Base-by-base conservation (phyloP, 768 basidiomycete species). In the Paxillus rubicundulus region DNA sequence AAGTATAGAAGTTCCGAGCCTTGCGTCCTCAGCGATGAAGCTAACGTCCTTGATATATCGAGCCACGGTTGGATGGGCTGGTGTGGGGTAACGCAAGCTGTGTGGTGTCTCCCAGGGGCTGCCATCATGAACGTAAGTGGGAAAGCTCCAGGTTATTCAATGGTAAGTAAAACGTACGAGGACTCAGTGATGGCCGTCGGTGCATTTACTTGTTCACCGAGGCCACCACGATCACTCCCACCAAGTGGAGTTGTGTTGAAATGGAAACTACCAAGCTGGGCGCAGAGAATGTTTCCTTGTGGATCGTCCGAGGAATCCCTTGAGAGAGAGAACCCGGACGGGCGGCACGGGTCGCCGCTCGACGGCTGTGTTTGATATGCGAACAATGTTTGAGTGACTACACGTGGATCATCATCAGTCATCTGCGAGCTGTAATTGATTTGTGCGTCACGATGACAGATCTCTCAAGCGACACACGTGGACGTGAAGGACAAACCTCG, bases 401-500 rank as follows among this genome's bases (percentile, higher is more conserved):
- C 65, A 49, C 65, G 66, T 63, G 65, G 52, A 40, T 50, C 45
- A 63, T 50, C 45, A 63, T 60, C 63, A 37, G 47, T 56, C 52
- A 52, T 41, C 20, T 51, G 45, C 38, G 49, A 6, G 49, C 66
- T 63, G 55, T 32, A 57, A 64, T 61, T 61, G 46, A 45, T 52
- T 56, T 44, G 49, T 43, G 53, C 54, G 52, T 51, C 40, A 47
- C 53, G 36, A 54, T 55, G 45, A 53, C 55, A 42, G 32, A 45
- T 50, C 38, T 27, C 14, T 32, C 42, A 44, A 28, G 24, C 24
- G 24, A 18, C 8, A 62, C 64, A 67, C 62, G 64, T 62, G 65
- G 52, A 34, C 56, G 55, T 40, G 55, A 67, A 48, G 60, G 57
- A 67, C 66, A 59, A 56, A 67, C 66, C 66, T 63, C 63, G 66